These are phyloP conservation scores for Paramecium octaurelia DNA, from an alignment of 73 alveolate genomes.

Conservation along the genomic window DNA sequence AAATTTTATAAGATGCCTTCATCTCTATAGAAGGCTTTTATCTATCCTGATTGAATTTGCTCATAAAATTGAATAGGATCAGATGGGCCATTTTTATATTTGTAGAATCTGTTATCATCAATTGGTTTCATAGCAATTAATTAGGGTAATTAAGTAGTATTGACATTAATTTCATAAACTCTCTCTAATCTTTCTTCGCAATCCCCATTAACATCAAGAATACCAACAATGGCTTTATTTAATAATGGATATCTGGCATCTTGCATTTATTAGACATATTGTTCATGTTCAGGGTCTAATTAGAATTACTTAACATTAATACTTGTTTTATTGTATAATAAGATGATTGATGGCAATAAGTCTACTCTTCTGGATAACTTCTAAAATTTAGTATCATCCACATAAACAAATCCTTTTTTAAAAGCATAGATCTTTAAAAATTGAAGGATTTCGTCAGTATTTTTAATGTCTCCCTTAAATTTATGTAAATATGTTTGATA, in stretches of 20 bases:
- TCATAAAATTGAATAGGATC: slow-evolving; percentile 29
- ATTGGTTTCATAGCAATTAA: slow-evolving; percentile 28
- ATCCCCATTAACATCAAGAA: slow-evolving; percentile 34
- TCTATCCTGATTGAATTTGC: not conserved
- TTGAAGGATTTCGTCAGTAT: slow-evolving; percentile 40
- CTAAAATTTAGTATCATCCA: slow-evolving; percentile 45
- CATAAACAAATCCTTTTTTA: slow-evolving; percentile 47
- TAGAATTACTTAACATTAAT: not conserved
- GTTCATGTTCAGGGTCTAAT: slow-evolving; percentile 14
- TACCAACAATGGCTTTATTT: slow-evolving; percentile 36
- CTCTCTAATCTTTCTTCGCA: slow-evolving; percentile 5
- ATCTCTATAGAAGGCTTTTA: slow-evolving; percentile 34
- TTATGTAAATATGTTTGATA: not conserved
- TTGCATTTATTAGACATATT: not conserved
- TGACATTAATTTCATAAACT: not conserved
- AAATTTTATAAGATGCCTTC: not conserved
- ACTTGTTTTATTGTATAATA: slow-evolving; percentile 46
- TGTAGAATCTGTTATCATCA: slow-evolving; percentile 10
- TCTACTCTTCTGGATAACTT: slow-evolving; percentile 39
- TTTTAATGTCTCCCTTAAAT: slow-evolving; percentile 32
- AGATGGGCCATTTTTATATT: not conserved
- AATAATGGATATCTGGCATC: slow-evolving; percentile 12
- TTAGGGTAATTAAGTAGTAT: slow-evolving; percentile 27
- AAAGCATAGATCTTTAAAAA: slow-evolving; percentile 8
- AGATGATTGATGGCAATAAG: not conserved